Evolutionary conservation across 2,329 filamentous ascomycete genomes (phyloP).

Genomic region (Talaromyces albobiverticillius): DNA sequence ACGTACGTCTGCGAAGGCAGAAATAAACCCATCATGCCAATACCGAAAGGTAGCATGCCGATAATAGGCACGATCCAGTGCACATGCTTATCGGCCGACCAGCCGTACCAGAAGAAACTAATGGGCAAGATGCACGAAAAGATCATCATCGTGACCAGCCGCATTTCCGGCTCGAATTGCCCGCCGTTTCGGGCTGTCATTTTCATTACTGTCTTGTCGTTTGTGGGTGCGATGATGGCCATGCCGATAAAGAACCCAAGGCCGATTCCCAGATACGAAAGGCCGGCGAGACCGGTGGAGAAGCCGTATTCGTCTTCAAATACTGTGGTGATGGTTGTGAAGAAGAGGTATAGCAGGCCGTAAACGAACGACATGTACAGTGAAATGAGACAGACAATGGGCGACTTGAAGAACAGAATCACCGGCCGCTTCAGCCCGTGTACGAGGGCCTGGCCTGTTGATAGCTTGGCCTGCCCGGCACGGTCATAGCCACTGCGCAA

Average conservation of each 20-base stretch:
- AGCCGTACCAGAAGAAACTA: slow-evolving; percentile 55
- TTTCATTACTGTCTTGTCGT: slow-evolving; percentile 13
- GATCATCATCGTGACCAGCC: slow-evolving; percentile 10
- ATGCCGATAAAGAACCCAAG: slow-evolving; percentile 33
- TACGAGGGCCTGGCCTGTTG: slow-evolving; percentile 41
- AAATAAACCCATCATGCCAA: slow-evolving; percentile 48
- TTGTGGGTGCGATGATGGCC: slow-evolving; percentile 13
- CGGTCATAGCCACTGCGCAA: slow-evolving; percentile 12
- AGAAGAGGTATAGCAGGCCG: slow-evolving; percentile 45
- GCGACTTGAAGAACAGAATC: slow-evolving; percentile 57
- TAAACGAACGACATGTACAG: slow-evolving; percentile 49
- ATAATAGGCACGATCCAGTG: slow-evolving; percentile 59
- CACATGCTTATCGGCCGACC: slow-evolving; percentile 47
- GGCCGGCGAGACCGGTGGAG: slow-evolving; percentile 39
- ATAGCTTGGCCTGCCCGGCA: slow-evolving; percentile 49
- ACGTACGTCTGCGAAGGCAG: slow-evolving; percentile 57
- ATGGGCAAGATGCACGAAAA: slow-evolving; percentile 7
- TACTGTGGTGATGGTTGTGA: slow-evolving; percentile 54
- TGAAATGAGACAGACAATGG: slow-evolving; percentile 52
- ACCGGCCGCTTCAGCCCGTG: slow-evolving; percentile 53
- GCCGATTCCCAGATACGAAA: slow-evolving; percentile 51
- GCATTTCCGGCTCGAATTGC: slow-evolving; percentile 16
- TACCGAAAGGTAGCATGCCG: slow-evolving; percentile 51
- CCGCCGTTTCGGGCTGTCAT: slow-evolving; percentile 8
- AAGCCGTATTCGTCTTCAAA: slow-evolving; percentile 54